phyloP scores from a whole-genome alignment of 1,284 basidiomycete species.

The Austroboletus novae-zelandiae region DNA sequence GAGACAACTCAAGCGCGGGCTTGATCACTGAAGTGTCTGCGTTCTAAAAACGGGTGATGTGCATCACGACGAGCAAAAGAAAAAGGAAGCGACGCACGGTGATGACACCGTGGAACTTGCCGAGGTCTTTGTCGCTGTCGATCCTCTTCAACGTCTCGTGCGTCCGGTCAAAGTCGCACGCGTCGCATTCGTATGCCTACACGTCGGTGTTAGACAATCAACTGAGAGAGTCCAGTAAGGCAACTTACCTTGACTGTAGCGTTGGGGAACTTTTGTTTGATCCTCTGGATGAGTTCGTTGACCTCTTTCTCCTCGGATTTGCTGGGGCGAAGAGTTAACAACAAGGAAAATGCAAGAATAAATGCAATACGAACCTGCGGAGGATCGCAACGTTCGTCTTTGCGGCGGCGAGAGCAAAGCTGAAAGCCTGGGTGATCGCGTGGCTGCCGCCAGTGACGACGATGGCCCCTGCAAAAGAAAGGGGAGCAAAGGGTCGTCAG shows the following conservation, averaged over 20 bases:
- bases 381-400: constrained; percentile 45
- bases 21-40: constrained; percentile 50
- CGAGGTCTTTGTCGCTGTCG: constrained; percentile 9
- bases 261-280: constrained; percentile 15
- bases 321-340: no score
- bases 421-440: constrained; percentile 48
- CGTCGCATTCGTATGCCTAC: constrained; percentile 46
- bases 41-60: constrained; percentile 30
- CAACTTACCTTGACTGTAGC: constrained; percentile 31
- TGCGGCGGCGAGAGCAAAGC: constrained; percentile 41
- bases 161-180: constrained; percentile 36
- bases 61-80: background rate
- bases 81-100: constrained; percentile 9
- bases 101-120: constrained; percentile 15
- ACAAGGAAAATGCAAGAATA: no score
- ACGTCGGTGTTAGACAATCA: no score
- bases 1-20: constrained; percentile 43
- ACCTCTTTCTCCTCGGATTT: no score
- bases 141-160: constrained; percentile 38
- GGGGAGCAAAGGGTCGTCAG: background rate
- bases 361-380: constrained; percentile 30
- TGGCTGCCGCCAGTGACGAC: constrained; percentile 43
- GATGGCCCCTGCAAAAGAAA: constrained; percentile 17
- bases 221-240: no score
- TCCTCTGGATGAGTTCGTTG: constrained; percentile 34